These are phyloP conservation scores for Cryphonectria nitschkei DNA, from an alignment of 2,329 filamentous ascomycete genomes.

Conservation along the genomic window DNA sequence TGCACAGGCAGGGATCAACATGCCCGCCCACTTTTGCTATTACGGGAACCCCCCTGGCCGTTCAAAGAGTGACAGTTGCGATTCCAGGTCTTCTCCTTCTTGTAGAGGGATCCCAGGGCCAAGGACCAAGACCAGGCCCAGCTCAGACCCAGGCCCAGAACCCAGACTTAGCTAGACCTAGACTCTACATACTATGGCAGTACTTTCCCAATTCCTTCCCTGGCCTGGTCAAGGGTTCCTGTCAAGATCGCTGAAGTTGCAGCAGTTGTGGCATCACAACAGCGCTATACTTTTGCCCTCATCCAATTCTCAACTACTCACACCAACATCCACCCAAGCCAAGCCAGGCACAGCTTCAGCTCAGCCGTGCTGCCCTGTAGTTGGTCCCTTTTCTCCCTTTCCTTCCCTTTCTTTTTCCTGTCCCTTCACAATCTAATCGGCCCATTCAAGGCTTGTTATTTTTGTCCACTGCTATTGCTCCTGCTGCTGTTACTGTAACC, in stretches of 20 bases:
- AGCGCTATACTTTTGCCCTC: not conserved
- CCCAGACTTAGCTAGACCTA: too few relatives aligned
- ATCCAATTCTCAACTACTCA: not conserved
- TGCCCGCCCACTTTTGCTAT: constrained; percentile 9
- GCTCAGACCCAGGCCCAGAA: not conserved
- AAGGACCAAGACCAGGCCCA: not conserved
- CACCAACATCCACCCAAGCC: not conserved
- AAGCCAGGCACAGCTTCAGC: not conserved
- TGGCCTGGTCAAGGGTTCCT: constrained; percentile 6
- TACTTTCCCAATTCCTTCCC: not conserved
- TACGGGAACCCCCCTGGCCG: constrained; percentile 3
- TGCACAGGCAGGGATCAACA: not conserved
- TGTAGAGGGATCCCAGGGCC: not conserved
- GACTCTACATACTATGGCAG: too few relatives aligned
- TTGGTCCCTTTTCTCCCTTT: not conserved
- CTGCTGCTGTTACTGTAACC: not conserved
- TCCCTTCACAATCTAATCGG: not conserved
- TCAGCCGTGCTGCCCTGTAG: not conserved
- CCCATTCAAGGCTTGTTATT: not conserved
- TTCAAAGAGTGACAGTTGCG: not conserved
- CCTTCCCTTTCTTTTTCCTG: not conserved
- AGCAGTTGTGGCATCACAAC: not conserved
- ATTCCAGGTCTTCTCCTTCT: not conserved
- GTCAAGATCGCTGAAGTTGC: not conserved
- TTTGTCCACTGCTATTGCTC: not conserved